A percentile compares a stretch with the other conserved stretches of the same genome.
These are phyloP conservation scores for Vitis hybrid DNA, from an alignment of 177 flowering plant genomes.

Conservation along the genomic window DNA sequence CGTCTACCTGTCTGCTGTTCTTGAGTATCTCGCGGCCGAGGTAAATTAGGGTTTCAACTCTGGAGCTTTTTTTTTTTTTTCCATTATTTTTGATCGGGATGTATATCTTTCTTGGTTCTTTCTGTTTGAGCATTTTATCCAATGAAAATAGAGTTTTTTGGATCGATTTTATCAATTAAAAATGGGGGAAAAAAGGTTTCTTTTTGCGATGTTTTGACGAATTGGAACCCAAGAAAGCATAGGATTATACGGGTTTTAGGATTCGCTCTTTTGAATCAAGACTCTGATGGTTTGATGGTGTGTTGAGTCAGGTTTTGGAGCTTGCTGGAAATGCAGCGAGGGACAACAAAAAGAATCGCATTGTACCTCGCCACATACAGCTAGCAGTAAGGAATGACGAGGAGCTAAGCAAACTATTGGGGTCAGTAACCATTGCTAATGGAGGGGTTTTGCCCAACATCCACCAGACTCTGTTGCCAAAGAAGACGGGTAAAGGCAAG, in stretches of 20 bases:
- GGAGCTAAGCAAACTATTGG: constrained; percentile 60
- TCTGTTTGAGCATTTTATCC: neutral
- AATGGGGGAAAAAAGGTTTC: no score
- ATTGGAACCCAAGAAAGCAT: no score
- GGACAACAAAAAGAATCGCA: constrained; percentile 62
- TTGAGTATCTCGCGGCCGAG: constrained; percentile 69
- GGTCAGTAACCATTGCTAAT: constrained; percentile 61
- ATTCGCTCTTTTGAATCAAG: neutral
- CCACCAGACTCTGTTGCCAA: constrained; percentile 52
- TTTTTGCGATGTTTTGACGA: neutral
- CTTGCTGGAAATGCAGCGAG: constrained; percentile 72
- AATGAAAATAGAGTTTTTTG: no score
- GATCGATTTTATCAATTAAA: no score
- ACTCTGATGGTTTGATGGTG: neutral
- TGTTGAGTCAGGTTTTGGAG: constrained; percentile 47
- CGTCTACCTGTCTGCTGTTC: constrained; percentile 63
- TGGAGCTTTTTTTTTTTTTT: neutral
- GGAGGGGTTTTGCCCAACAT: constrained; percentile 72
- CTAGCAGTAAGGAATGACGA: constrained; percentile 70
- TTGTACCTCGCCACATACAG: constrained; percentile 60
- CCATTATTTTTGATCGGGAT: neutral
- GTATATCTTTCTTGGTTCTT: neutral
- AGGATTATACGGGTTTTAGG: neutral
- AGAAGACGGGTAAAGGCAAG: constrained; percentile 42
- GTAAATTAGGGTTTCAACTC: constrained; percentile 10